Percentiles rank a stretch among this genome's conserved stretches.
phyloP scores from a whole-genome alignment of 1,139 yeast genomes.

The Kodamaea sp. region DNA sequence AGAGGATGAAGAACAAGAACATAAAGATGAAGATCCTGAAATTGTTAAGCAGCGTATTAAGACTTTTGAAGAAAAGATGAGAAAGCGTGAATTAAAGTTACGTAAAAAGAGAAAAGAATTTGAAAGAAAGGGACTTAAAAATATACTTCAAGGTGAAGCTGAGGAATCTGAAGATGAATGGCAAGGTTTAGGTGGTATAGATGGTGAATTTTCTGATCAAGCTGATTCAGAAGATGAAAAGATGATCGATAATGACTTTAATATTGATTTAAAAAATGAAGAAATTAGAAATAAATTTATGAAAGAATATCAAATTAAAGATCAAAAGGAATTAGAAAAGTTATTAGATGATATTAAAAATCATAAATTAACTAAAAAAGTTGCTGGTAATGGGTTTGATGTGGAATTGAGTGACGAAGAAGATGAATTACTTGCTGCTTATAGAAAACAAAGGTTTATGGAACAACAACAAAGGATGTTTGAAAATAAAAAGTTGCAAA shows the following conservation, averaged over 20 bases:
- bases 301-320: slow-evolving; percentile 66
- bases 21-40: slow-evolving; percentile 24
- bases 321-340: slow-evolving; percentile 66
- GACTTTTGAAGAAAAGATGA: slow-evolving; percentile 36
- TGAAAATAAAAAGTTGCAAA: slow-evolving; percentile 50
- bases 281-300: slow-evolving; percentile 60
- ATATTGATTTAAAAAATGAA: slow-evolving; percentile 55
- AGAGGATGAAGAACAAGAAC: slow-evolving; percentile 22
- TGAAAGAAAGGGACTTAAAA: slow-evolving; percentile 48
- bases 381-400: slow-evolving; percentile 53
- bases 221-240: slow-evolving; percentile 77
- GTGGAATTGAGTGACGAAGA: slow-evolving; percentile 67
- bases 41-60: slow-evolving; percentile 29
- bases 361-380: slow-evolving; percentile 72
- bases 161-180: slow-evolving; percentile 97
- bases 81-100: slow-evolving; percentile 35
- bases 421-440: slow-evolving; percentile 54
- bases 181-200: slow-evolving; percentile 84
- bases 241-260: slow-evolving; percentile 73
- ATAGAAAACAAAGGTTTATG: slow-evolving; percentile 49
- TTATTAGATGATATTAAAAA: slow-evolving; percentile 78
- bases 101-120: slow-evolving; percentile 44
- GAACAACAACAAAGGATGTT: slow-evolving; percentile 54
- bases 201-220: slow-evolving; percentile 62
- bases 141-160: slow-evolving; percentile 80